These are phyloP conservation scores for Nothophytophthora sp. DNA, from an alignment of 352 stramenopile genomes.

Conservation along the genomic window DNA sequence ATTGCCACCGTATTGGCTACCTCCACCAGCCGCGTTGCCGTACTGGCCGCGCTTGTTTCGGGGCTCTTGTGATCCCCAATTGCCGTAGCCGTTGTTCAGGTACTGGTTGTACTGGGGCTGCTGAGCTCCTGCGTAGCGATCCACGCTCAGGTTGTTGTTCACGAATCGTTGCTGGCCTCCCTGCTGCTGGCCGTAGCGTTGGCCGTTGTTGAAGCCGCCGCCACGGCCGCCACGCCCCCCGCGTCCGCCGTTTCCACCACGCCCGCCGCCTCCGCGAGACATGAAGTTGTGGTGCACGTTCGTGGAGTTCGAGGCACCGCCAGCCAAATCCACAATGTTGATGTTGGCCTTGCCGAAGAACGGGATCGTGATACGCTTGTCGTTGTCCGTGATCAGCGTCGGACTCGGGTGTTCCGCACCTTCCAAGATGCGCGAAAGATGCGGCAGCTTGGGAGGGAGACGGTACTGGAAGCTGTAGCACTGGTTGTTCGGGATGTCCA, in stretches of 20 bases:
- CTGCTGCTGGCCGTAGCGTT: constrained; percentile 37
- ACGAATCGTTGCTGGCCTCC: constrained; percentile 29
- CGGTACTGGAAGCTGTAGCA: constrained; percentile 86
- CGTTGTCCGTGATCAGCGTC: constrained; percentile 55
- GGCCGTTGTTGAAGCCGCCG: too few relatives aligned
- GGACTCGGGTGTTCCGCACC: constrained; percentile 38
- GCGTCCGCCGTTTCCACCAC: constrained; percentile 29
- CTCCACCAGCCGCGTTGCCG: constrained; percentile 29
- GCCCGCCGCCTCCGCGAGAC: constrained; percentile 36
- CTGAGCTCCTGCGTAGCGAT: constrained; percentile 42
- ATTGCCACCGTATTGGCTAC: constrained; percentile 15
- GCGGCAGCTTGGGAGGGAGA: constrained; percentile 45
- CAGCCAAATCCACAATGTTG: constrained; percentile 83
- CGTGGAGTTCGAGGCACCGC: constrained; percentile 43
- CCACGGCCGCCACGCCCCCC: constrained; percentile 24
- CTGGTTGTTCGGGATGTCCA: constrained; percentile 86
- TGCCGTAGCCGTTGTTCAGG: constrained; percentile 66
- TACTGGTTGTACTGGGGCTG: constrained; percentile 79
- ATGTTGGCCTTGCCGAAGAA: constrained; percentile 87
- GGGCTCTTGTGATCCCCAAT: constrained; percentile 80
- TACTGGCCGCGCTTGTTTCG: constrained; percentile 77
- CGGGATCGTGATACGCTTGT: constrained; percentile 73
- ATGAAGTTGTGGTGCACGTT: constrained; percentile 64
- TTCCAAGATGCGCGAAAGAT: constrained; percentile 64
- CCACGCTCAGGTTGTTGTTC: constrained; percentile 69